Evolutionary conservation across 1,139 yeast species (phyloP), one percentile per base, ranked within the genome.

Genomic region (Pichia sorboxylosa): DNA sequence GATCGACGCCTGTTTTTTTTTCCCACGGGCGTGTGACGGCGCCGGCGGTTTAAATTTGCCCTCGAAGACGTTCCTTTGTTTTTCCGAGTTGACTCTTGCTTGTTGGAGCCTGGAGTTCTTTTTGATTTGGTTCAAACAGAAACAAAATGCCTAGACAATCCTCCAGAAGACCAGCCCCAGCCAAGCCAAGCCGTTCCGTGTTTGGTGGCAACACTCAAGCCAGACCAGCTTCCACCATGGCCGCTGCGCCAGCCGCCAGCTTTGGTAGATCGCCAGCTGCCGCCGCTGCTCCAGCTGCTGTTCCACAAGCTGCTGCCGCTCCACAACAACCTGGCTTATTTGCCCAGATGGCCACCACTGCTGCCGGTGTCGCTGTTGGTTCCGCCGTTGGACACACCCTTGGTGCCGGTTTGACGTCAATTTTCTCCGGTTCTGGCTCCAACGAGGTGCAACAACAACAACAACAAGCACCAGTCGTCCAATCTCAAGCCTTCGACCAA

Each of bases 311-410:
- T 13, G 56, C 55, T 24, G 62, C 63, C 33, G 70, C 61, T 39
- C 66, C 68, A 34, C 70, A 63, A 55, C 82, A 74, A 55, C 97
- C 98, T 33, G 96, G 97, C 48, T 54, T 90, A 56, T 87, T 90
- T 53, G 82, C 92, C 39, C 94, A 90, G 62, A 90, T 90, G 97
- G 97, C 97, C 21, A 69, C 94, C 28, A 90, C 98, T 35, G 98
- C 98, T 39, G 98, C 97, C 34, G 98, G 98, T 73, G 98, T 90
- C 24, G 98, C 97, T 33, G 96, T 90, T 38, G 98, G 98, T 51
- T 82, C 95, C 36, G 78, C 97, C 43, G 76, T 87, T 39, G 98
- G 98, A 40, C 98, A 90, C 67, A 84, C 97, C 31, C 49, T 90
- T 41, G 96, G 97, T 61, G 94, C 94, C 38, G 97, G 97, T 50